Conservation (phyloP, 495 filamentous ascomycete genomes). For the Corynascus novoguineensis region DNA sequence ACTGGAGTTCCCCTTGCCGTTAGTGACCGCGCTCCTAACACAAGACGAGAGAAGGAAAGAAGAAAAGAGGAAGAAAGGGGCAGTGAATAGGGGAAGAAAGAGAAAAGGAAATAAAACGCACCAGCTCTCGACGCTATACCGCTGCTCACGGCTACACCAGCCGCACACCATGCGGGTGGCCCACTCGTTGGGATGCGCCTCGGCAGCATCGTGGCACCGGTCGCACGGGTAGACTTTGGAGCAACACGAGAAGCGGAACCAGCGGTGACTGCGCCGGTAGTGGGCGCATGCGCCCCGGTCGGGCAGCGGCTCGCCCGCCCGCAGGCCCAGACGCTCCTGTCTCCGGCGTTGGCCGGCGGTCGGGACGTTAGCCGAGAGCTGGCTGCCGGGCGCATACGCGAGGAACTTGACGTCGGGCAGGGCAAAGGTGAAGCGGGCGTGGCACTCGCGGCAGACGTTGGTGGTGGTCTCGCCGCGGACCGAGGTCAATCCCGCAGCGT, state of each 20-base stretch:
- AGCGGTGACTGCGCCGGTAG: slow-evolving; percentile 74
- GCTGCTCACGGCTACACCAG: slow-evolving; percentile 77
- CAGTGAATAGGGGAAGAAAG: no score
- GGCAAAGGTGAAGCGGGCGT: slow-evolving; percentile 76
- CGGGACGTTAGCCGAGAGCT: slow-evolving; percentile 35
- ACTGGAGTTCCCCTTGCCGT: no score
- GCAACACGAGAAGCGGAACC: slow-evolving; percentile 70
- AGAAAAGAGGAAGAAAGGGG: not conserved
- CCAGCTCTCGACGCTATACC: slow-evolving; percentile 75
- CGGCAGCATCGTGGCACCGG: slow-evolving; percentile 70
- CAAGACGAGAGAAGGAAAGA: not conserved
- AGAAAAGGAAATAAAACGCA: not conserved
- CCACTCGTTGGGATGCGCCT: slow-evolving; percentile 74
- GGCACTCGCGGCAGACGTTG: slow-evolving; percentile 77
- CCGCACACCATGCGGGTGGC: slow-evolving; percentile 88
- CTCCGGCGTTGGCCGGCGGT: slow-evolving; percentile 47
- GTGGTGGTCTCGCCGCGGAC: slow-evolving; percentile 72
- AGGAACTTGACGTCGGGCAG: slow-evolving; percentile 80
- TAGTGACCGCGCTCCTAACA: no score
- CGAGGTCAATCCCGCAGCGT: slow-evolving; percentile 56
- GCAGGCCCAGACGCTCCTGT: slow-evolving; percentile 72
- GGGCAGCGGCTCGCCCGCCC: slow-evolving; percentile 73
- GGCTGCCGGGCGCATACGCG: slow-evolving; percentile 53
- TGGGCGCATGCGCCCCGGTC: slow-evolving; percentile 69
- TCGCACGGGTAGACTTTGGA: slow-evolving; percentile 68